Percentiles rank a stretch among this genome's conserved stretches.
Evolutionary conservation across 176 grass and related monocot genomes (phyloP).

Genomic region (Hordeum marinum): DNA sequence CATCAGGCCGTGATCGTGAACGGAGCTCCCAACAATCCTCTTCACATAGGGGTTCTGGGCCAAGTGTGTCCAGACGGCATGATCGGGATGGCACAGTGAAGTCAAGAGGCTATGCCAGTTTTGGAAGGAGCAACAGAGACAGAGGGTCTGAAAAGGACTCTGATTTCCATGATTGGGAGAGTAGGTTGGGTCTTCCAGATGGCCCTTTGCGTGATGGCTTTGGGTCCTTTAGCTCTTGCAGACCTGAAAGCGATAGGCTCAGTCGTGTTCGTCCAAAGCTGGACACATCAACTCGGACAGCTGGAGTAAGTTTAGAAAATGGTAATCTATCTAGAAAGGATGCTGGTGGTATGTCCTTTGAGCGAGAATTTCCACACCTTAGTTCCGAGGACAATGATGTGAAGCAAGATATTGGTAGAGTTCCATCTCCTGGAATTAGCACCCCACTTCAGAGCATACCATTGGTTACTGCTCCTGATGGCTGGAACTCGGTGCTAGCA

Average conservation of each 20-base stretch:
- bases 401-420: constrained; percentile 38
- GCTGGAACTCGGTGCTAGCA: constrained; percentile 60
- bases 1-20: constrained; percentile 36
- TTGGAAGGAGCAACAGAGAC: constrained; percentile 53
- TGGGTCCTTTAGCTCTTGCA: constrained; percentile 50
- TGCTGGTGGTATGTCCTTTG: constrained; percentile 41
- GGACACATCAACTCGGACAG: constrained; percentile 17
- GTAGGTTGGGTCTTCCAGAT: constrained; percentile 40
- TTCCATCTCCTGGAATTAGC: constrained; percentile 63
- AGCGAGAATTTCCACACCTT: constrained; percentile 71
- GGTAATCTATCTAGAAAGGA: constrained; percentile 34
- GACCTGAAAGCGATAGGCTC: constrained; percentile 49
- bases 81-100: constrained; percentile 40
- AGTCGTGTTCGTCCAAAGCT: constrained; percentile 40
- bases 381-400: constrained; percentile 52
- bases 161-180: constrained; percentile 41
- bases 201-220: constrained; percentile 40
- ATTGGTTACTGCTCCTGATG: constrained; percentile 23
- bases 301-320: constrained; percentile 37
- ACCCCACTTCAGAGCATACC: constrained; percentile 57
- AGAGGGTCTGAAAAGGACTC: constrained; percentile 46
- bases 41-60: constrained; percentile 31
- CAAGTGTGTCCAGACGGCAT: constrained; percentile 35
- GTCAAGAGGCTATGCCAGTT: constrained; percentile 57
- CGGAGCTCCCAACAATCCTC: constrained; percentile 37